These are phyloP conservation scores for Garcia nutans DNA, from an alignment of 345 rosid species.

Conservation along the genomic window DNA sequence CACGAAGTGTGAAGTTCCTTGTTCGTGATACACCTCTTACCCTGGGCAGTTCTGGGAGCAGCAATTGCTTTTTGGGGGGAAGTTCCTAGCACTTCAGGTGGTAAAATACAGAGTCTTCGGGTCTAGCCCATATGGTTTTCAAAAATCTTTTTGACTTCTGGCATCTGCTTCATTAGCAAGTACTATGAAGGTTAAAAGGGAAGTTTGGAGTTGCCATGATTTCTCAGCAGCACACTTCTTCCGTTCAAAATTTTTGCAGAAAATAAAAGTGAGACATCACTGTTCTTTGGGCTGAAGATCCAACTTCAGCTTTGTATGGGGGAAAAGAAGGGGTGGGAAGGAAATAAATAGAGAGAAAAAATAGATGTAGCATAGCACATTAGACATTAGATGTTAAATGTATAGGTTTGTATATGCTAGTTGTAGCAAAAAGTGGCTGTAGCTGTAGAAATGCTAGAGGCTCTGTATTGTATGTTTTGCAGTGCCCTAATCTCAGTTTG, in stretches of 20 bases:
- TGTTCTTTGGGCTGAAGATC: background rate
- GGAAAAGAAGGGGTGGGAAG: background rate
- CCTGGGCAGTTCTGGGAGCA: constrained; percentile 65
- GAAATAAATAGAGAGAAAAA: background rate
- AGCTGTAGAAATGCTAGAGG: constrained; percentile 4
- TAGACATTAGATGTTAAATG: background rate
- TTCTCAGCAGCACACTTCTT: background rate
- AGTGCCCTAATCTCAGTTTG: constrained; percentile 1
- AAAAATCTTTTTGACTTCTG: background rate
- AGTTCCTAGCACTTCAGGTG: constrained; percentile 17
- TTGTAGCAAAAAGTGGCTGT: constrained; percentile 1
- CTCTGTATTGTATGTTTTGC: background rate
- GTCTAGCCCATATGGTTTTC: background rate
- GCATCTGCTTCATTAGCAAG: background rate
- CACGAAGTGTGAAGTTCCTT: constrained; percentile 57
- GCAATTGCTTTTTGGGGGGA: constrained; percentile 50
- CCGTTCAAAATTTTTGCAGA: background rate
- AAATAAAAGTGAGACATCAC: background rate
- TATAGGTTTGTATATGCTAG: constrained; percentile 26
- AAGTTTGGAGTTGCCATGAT: background rate
- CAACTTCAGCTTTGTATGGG: background rate
- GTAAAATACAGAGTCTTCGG: background rate
- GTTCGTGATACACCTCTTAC: constrained; percentile 52
- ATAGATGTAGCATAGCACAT: background rate
- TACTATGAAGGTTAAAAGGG: background rate